A percentile compares a stretch with the other conserved stretches of the same genome.
phyloP scores from a whole-genome alignment of 1,284 basidiomycete genomes.

The Tausonia pullulans region DNA sequence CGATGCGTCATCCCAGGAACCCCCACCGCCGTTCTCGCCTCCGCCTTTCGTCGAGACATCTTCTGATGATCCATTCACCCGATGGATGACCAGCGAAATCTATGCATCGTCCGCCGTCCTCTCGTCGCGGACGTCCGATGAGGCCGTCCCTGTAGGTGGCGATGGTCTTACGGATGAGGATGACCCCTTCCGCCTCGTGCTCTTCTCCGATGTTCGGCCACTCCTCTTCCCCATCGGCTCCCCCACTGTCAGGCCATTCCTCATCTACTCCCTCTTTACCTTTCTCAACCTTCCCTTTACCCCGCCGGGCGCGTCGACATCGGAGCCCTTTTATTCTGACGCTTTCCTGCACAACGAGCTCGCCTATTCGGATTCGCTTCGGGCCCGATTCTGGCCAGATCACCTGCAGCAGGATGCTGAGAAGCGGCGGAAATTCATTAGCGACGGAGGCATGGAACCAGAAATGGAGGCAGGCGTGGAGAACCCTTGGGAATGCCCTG shows the following conservation, averaged over 20 bases:
- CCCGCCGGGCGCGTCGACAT: slow-evolving; percentile 34
- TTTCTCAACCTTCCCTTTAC: slow-evolving; percentile 54
- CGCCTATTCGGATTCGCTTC: not conserved
- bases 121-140: slow-evolving; percentile 32
- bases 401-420: slow-evolving; percentile 23
- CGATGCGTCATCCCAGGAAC: not conserved
- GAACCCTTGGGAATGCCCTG: slow-evolving; percentile 1
- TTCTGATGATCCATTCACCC: slow-evolving; percentile 48
- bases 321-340: slow-evolving; percentile 30
- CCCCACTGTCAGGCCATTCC: slow-evolving; percentile 45
- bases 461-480: slow-evolving; percentile 19
- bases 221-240: slow-evolving; percentile 53
- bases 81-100: slow-evolving; percentile 57
- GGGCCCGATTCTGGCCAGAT: slow-evolving; percentile 22
- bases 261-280: slow-evolving; percentile 64
- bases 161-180: slow-evolving; percentile 42
- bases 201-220: slow-evolving; percentile 66
- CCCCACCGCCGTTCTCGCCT: slow-evolving; percentile 3
- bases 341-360: slow-evolving; percentile 26
- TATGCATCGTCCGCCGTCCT: slow-evolving; percentile 21
- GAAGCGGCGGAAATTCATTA: slow-evolving; percentile 28
- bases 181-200: slow-evolving; percentile 66
- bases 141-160: slow-evolving; percentile 40
- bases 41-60: slow-evolving; percentile 2
- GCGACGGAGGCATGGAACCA: slow-evolving; percentile 35